Base-by-base conservation (phyloP, 805 yeast genomes). In the Starmerella sp. region DNA sequence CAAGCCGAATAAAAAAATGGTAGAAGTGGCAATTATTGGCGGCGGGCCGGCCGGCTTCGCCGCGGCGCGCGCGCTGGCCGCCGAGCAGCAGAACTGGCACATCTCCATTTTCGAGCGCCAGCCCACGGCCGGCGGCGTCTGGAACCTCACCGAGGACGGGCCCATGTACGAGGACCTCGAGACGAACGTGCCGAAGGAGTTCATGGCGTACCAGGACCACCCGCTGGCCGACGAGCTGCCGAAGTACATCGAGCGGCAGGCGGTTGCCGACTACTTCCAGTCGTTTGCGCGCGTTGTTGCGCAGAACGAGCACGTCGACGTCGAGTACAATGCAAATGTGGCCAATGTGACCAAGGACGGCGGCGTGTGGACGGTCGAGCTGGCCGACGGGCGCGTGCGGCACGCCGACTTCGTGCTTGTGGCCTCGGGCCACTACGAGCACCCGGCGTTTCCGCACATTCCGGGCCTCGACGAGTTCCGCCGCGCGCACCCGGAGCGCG, bases 21-120 rank as follows among this genome's bases (percentile, higher is more conserved):
- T 36, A 10, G 22, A 67, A 41, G 71, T 84, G 5, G 87, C 87
- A 0, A 77, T 86, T 11, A 74, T 86, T 31, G 95, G 95, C 1
- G 88, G 79, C 3, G 95, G 95, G 0, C 90, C 91, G 0, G 75
- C 79, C 42, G 95, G 91, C 0, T 68, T 82, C n/a, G 86, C 82
- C 0, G 70, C 78, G 3, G 80, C 86, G 0, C 79, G 82, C 56
- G 86, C 88, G 0, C 69, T 86, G 9, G 61, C 77, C 6, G 76
- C 73, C 5, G 89, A 57, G 48, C 15, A 52, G 13, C 51, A 84
- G 60, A 60, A 59, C 1, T 75, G 77, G 59, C 69, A 73, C 34
- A 72, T 86, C 46, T 77, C 76, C 34, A 72, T 84, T 4, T 84
- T 75, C 63, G 95, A 86, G 59, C 71, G 76, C 47, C 75, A 85